Base-by-base conservation (phyloP, 495 filamentous ascomycete species). In the Penicillium parvum region DNA sequence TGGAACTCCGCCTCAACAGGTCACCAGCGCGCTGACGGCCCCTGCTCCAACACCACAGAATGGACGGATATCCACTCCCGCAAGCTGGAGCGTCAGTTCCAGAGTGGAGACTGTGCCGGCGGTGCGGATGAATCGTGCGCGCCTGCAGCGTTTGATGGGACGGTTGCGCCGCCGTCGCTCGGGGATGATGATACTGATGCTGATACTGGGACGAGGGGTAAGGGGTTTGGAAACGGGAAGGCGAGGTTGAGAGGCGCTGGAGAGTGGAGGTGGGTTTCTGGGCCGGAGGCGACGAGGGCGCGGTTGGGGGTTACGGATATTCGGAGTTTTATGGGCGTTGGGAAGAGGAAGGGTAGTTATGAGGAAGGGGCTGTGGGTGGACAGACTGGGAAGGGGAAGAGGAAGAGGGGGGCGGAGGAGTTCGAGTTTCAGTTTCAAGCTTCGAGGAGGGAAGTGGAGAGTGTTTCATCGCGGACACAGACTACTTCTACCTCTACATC, bases 1-100 rank as follows among this genome's bases (percentile, higher is more conserved):
- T 96, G 86, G 85, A 90, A 88, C 64, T 84, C 84, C 15, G 78
- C 77, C 11, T 79, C 84, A 1, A 83, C 86, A 5, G 90, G 90
- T 38, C 88, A 96, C 59, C 89, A 96, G 64, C 71, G 75, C 21
- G 79, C 83, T 44, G 82, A 90, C 25, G 78, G 77, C 39, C 37
- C 38, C 0, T 64, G 81, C 7, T 66, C 72, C 9, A 73, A 69
- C 23, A 79, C 78, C 22, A 81, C 70, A 0, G 76, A 78, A 58
- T 94, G 88, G 88, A 78, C 84, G 14, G 72, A 81, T 20, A 82
- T 80, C 4, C 75, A 87, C 12, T 72, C 72, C 9, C 40, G 68
- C 17, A 91, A 90, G 60, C 67, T 95, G 12, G 67, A 70, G 20
- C 65, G 71, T 35, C 88, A 95, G 52, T 88, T 89, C 61, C 59